Evolutionary conservation across 2,329 filamentous ascomycete species (phyloP).

Genomic region (Didymella arachidicola): DNA sequence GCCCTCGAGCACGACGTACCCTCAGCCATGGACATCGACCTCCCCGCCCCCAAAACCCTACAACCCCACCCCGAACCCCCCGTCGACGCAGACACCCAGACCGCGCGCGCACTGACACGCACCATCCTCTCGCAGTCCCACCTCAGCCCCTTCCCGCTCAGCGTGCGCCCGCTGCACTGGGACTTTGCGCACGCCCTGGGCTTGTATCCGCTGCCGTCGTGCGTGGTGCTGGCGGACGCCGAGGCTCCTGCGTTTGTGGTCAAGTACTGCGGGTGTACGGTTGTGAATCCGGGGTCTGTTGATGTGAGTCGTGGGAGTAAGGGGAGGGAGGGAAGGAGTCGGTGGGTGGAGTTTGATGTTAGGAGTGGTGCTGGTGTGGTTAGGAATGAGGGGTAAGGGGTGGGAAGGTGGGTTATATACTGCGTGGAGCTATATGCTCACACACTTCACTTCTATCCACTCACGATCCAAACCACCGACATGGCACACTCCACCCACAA

Average conservation of each 20-base stretch:
- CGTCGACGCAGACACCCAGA: slow-evolving; percentile 49
- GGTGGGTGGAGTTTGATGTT: slow-evolving; percentile 84
- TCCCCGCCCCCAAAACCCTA: slow-evolving; percentile 23
- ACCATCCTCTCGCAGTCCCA: slow-evolving; percentile 91
- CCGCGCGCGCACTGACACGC: slow-evolving; percentile 82
- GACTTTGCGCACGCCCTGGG: slow-evolving; percentile 79
- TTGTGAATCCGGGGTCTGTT: slow-evolving; percentile 88
- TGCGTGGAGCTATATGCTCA: too few relatives aligned
- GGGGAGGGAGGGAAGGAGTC: slow-evolving; percentile 68
- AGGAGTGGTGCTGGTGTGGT: slow-evolving; percentile 38
- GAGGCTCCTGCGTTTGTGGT: slow-evolving; percentile 83
- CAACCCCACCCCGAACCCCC: slow-evolving; percentile 27
- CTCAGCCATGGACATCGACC: slow-evolving; percentile 58
- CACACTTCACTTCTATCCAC: too few relatives aligned
- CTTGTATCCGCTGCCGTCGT: slow-evolving; percentile 87
- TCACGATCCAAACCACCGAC: too few relatives aligned
- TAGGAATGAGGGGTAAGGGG: slow-evolving; percentile 32
- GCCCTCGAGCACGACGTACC: slow-evolving; percentile 49
- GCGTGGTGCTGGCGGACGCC: slow-evolving; percentile 81
- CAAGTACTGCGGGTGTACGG: slow-evolving; percentile 94
- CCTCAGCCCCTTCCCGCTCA: slow-evolving; percentile 84
- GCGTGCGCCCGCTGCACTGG: slow-evolving; percentile 85
- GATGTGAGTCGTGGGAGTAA: slow-evolving; percentile 67
- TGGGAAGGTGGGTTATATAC: too few relatives aligned
- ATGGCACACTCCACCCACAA: too few relatives aligned